Conservation (phyloP, 2,329 filamentous ascomycete species). For the Fusarium pseudoanthophilum region DNA sequence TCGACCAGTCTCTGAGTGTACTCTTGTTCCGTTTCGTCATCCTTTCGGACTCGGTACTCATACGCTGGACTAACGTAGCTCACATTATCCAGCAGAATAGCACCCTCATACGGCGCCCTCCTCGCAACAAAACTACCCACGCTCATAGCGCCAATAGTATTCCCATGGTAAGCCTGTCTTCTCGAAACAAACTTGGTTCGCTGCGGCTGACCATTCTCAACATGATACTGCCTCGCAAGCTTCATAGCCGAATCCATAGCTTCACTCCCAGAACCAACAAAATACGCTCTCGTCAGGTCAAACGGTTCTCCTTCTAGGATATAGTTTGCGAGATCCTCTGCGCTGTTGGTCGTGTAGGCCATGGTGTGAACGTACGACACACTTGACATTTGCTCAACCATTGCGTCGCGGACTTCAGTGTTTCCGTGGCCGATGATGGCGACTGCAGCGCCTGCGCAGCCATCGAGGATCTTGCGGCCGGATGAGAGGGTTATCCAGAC, state of each 20-base stretch:
- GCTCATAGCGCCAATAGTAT: constrained; percentile 70
- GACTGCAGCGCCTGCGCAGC: constrained; percentile 74
- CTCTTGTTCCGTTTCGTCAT: constrained; percentile 63
- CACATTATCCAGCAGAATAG: constrained; percentile 54
- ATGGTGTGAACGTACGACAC: constrained; percentile 58
- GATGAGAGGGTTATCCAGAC: constrained; percentile 50
- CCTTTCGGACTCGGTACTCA: constrained; percentile 66
- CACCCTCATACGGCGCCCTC: constrained; percentile 66
- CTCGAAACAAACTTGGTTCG: constrained; percentile 55
- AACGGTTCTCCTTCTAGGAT: constrained; percentile 53
- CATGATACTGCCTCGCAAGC: constrained; percentile 59
- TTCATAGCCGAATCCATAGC: constrained; percentile 62
- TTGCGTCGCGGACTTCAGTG: constrained; percentile 67
- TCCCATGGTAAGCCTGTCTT: constrained; percentile 59
- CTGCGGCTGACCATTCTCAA: constrained; percentile 52
- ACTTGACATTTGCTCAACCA: constrained; percentile 67
- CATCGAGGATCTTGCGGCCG: constrained; percentile 68
- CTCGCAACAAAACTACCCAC: constrained; percentile 71
- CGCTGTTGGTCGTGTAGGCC: constrained; percentile 61
- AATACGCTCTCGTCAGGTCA: constrained; percentile 52
- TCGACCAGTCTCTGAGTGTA: constrained; percentile 70
- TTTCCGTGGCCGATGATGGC: constrained; percentile 71
- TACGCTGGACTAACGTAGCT: constrained; percentile 74
- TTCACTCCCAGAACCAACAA: constrained; percentile 50
- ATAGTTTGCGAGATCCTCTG: constrained; percentile 50